Base-by-base conservation (phyloP, 2,329 filamentous ascomycete genomes). In the Apiospora koreana region DNA sequence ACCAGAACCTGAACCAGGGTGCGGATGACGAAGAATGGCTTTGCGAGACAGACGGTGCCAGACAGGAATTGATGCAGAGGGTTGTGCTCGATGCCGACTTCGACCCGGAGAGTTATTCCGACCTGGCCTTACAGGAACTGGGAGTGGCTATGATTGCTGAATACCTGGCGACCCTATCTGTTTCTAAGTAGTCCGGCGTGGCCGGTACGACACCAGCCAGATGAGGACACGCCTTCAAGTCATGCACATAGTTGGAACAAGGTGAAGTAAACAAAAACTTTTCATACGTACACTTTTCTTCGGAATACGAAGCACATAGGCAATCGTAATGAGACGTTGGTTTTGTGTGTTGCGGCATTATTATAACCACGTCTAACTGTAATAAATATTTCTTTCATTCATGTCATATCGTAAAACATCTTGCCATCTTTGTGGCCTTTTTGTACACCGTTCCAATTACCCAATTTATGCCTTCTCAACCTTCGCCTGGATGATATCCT, bases 401-500 rank as follows among this genome's bases (percentile, higher is more conserved):
- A 54, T 54, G 48, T 54, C 48, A 62, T 58, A 58, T 62, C 54
- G 31, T 62, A 62, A 38, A 38, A n/a, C n/a, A 14, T 12, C 41
- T 62, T 62, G 54, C 35, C 54, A 62, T 62, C 54, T 31, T 62
- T 38, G 50, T 28, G 54, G 54, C 21, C 23, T 6, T 31, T 62
- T 62, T 62, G 54, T 62, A 62, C 54, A 62, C 54, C 54, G 31
- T 62, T 31, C 54, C 54, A 12, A 62, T 62, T n/a, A 62, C 18
- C 31, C 54, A 62, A 62, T 62, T 62, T 62, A 62, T 38, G 54
- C 54, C 54, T 62, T 62, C 54, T 75, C 69, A 78, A 98, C 88
- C 93, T 98, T 98, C 85, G 90, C 84, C 88, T 92, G 92, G 80
- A 99, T 88, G 80, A 97, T 95, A 74, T 90, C 89, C 93, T 98